Percentiles rank a stretch among this genome's conserved stretches.
These are phyloP conservation scores for Phytophthora meadii DNA, from an alignment of 352 stramenopile genomes.

Conservation along the genomic window DNA sequence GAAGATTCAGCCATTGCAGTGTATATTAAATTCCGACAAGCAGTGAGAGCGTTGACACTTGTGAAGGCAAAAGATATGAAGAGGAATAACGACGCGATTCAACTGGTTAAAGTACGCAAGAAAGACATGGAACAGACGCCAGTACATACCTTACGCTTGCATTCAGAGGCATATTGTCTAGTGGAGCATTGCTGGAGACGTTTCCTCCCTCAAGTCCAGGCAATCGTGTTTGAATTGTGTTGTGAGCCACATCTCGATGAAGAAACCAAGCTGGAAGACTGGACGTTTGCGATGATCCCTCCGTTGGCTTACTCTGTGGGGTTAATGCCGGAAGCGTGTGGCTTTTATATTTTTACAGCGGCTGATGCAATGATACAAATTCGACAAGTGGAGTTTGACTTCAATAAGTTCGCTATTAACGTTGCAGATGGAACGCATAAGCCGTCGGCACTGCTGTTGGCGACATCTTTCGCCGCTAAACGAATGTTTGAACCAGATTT, in stretches of 20 bases:
- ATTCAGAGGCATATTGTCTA: conserved; percentile 34
- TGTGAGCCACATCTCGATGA: conserved; percentile 57
- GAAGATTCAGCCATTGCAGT: conserved; percentile 48
- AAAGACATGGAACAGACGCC: conserved; percentile 43
- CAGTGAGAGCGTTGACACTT: conserved; percentile 48
- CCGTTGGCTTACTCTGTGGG: conserved; percentile 37
- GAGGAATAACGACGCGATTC: conserved; percentile 42
- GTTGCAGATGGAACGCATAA: conserved; percentile 63
- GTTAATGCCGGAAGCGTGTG: conserved; percentile 48
- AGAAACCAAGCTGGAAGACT: conserved; percentile 52
- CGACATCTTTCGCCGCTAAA: conserved; percentile 53
- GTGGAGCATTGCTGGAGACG: conserved; percentile 65
- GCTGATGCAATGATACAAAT: conserved; percentile 33
- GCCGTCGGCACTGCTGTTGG: conserved; percentile 47
- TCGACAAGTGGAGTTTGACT: conserved; percentile 73
- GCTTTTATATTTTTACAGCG: conserved; percentile 62
- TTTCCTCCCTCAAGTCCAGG: conserved; percentile 67
- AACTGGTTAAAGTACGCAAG: conserved; percentile 40
- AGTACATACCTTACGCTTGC: conserved; percentile 51
- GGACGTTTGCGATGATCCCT: conserved; percentile 28
- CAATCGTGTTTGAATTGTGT: conserved; percentile 67
- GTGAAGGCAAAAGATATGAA: conserved; percentile 61
- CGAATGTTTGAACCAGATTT: conserved; percentile 47
- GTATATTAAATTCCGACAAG: conserved; percentile 67
- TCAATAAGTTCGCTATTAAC: conserved; percentile 48